These are phyloP conservation scores for Talinum fruticosum DNA, from an alignment of 148 eudicot genomes.

Conservation along the genomic window DNA sequence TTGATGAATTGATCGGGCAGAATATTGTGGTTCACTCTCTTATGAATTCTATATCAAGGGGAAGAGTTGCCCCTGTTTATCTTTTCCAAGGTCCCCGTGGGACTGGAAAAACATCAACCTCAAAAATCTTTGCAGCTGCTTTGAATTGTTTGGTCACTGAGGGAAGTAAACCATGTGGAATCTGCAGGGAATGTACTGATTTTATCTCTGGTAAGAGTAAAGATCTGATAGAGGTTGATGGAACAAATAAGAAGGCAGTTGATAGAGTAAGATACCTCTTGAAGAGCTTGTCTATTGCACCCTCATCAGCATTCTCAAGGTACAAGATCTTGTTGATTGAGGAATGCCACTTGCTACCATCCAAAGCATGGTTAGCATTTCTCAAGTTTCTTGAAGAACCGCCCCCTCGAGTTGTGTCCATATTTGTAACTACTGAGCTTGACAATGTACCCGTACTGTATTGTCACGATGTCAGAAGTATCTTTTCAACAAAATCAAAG, in stretches of 20 bases:
- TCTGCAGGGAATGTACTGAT: conserved; percentile 78
- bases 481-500: conserved; percentile 77
- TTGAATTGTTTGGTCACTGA: conserved; percentile 87
- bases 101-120: conserved; percentile 90
- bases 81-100: conserved; percentile 99
- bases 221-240: conserved; percentile 64
- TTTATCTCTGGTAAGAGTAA: conserved; percentile 65
- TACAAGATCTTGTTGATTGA: conserved; percentile 66
- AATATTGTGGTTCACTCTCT: conserved; percentile 84
- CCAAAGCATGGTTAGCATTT: conserved; percentile 78
- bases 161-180: conserved; percentile 85
- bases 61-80: conserved; percentile 78
- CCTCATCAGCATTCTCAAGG: conserved; percentile 48
- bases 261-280: conserved; percentile 56
- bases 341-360: conserved; percentile 86
- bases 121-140: conserved; percentile 81
- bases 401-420: conserved; percentile 61
- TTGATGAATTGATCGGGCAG: conserved; percentile 85
- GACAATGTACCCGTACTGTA: conserved; percentile 88
- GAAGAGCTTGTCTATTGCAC: conserved; percentile 46
- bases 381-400: conserved; percentile 84
- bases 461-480: conserved; percentile 87
- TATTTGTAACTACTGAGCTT: conserved; percentile 76
- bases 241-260: conserved; percentile 67
- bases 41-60: conserved; percentile 61